Percentiles rank a stretch among this genome's conserved stretches.
phyloP scores from a whole-genome alignment of 257 asterid genomes.

The Solanum arcanum region DNA sequence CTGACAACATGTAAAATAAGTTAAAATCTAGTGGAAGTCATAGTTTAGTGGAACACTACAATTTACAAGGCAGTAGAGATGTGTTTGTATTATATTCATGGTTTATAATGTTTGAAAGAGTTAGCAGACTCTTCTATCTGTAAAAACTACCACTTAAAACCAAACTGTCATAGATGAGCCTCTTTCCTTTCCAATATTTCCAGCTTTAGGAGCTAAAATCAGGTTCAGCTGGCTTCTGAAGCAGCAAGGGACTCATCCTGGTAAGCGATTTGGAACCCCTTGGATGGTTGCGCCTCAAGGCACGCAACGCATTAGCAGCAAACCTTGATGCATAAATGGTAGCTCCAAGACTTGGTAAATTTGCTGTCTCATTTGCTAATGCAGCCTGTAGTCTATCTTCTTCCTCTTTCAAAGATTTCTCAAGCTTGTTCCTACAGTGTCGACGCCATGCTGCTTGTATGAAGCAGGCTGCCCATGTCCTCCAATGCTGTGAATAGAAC shows the following conservation, averaged over 20 bases:
- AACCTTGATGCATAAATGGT: slow-evolving; percentile 45
- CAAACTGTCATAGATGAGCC: background rate
- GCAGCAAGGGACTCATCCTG: slow-evolving; percentile 26
- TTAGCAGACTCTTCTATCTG: background rate
- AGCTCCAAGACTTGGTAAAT: slow-evolving; percentile 26
- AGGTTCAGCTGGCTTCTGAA: slow-evolving; percentile 62
- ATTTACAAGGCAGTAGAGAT: background rate
- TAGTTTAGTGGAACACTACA: background rate
- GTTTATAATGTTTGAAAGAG: background rate
- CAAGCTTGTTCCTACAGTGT: slow-evolving; percentile 36
- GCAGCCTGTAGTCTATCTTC: slow-evolving; percentile 29
- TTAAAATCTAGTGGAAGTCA: background rate
- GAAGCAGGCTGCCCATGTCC: slow-evolving; percentile 63
- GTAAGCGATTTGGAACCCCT: slow-evolving; percentile 17
- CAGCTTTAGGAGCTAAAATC: slow-evolving; percentile 24
- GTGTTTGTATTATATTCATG: background rate
- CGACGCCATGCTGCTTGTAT: slow-evolving; percentile 68
- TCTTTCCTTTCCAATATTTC: background rate
- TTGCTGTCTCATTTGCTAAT: slow-evolving; percentile 13
- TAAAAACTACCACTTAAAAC: background rate
- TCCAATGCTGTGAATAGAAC: slow-evolving; percentile 60
- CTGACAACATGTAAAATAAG: background rate
- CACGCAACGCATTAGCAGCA: slow-evolving; percentile 36
- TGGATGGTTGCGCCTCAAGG: background rate
- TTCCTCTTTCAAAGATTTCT: slow-evolving; percentile 28